A percentile compares a stretch with the other conserved stretches of the same genome.
Conservation (phyloP, 108 stramenopile species). For the Pseudonitzschia delicatissima region DNA sequence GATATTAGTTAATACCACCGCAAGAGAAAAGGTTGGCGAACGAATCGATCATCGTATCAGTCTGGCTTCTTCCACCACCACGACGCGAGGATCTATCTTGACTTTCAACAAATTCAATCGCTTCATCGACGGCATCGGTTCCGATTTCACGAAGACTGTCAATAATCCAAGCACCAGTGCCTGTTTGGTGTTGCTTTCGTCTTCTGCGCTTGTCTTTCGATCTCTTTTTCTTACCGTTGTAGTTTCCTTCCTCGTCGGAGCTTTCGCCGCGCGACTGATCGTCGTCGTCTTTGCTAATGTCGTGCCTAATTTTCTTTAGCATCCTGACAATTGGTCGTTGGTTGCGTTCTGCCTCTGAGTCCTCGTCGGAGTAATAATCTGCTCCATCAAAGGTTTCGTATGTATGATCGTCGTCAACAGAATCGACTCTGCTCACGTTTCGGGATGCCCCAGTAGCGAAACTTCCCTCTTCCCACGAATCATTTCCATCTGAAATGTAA, state of each 20-base stretch:
- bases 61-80: background rate
- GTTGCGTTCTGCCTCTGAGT: background rate
- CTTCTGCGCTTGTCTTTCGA: background rate
- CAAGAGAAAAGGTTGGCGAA: conserved; percentile 4
- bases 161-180: background rate
- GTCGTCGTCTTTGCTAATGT: conserved; percentile 7
- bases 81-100: background rate
- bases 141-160: conserved; percentile 1
- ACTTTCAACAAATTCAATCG: conserved; percentile 4
- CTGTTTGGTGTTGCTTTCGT: background rate
- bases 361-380: conserved; percentile 8
- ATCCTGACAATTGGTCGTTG: conserved; percentile 3
- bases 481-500: conserved; percentile 1
- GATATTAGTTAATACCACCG: conserved; percentile 2
- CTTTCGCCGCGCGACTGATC: background rate
- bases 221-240: background rate
- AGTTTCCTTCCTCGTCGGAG: background rate
- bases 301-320: conserved; percentile 9
- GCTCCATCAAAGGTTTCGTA: conserved; percentile 12
- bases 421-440: conserved; percentile 7
- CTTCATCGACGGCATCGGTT: conserved; percentile 8
- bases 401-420: background rate
- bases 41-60: background rate
- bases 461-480: conserved; percentile 18
- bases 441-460: conserved; percentile 12